Conservation (phyloP, 768 basidiomycete species). For the Chalciporus pseudorubinellus region DNA sequence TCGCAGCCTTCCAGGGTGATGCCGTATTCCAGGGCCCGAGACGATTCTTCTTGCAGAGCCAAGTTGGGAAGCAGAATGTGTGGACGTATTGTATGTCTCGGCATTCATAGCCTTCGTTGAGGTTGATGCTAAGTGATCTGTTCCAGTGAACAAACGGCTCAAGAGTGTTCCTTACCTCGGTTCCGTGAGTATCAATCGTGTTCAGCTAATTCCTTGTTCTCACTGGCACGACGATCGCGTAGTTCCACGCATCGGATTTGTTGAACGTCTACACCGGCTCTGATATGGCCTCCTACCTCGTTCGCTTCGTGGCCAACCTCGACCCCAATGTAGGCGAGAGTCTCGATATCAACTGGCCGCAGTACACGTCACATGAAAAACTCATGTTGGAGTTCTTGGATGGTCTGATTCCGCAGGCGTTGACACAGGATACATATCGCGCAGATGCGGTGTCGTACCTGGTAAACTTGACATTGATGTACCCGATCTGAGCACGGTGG, state of each 20-base stretch:
- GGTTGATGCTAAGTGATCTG: not conserved
- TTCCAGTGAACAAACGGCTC: slow-evolving; percentile 43
- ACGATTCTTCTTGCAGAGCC: slow-evolving; percentile 42
- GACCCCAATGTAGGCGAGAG: slow-evolving; percentile 39
- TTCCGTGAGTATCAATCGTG: slow-evolving; percentile 32
- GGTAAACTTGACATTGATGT: slow-evolving; percentile 7
- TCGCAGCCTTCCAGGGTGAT: slow-evolving; percentile 52
- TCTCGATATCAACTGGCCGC: slow-evolving; percentile 41
- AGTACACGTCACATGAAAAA: slow-evolving; percentile 36
- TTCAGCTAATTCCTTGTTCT: not conserved
- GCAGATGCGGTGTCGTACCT: slow-evolving; percentile 37
- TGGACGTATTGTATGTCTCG: slow-evolving; percentile 32
- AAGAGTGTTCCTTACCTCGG: slow-evolving; percentile 45
- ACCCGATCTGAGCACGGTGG: slow-evolving; percentile 7
- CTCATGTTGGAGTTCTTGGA: slow-evolving; percentile 42
- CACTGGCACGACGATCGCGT: too few relatives aligned
- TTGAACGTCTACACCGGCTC: slow-evolving; percentile 39
- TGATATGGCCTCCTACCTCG: slow-evolving; percentile 40
- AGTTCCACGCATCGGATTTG: slow-evolving; percentile 46
- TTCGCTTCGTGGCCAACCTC: slow-evolving; percentile 21
- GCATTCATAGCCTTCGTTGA: not conserved
- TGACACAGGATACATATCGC: slow-evolving; percentile 46
- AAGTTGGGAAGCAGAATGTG: slow-evolving; percentile 37
- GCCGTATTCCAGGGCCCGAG: slow-evolving; percentile 49
- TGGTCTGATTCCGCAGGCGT: slow-evolving; percentile 29